Base-by-base conservation (phyloP, 2,329 filamentous ascomycete species). In the Nemania abortiva region DNA sequence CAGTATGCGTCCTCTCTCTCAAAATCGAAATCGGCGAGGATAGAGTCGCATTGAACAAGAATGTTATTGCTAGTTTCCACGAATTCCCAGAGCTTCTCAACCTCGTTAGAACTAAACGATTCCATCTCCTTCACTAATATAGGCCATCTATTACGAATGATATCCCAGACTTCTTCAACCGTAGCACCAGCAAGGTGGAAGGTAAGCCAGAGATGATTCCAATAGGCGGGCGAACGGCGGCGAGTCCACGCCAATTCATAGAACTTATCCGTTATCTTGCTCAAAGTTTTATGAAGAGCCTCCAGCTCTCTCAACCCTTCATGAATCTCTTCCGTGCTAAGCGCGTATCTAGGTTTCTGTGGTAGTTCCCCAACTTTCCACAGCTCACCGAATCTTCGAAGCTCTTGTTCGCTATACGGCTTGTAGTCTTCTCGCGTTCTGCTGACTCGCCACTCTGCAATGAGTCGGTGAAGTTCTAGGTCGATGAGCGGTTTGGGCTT, bases 121-220 rank as follows among this genome's bases (percentile, higher is more conserved):
- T 6, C 55, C 31, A 3, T 50, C 56, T 54, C 37, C 45, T 37
- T 59, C 5, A 61, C n/a, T 27, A 42, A 34, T 20, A 18, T 45
- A 27, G 55, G 49, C 55, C 55, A 64, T 49, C 2, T 49, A n/a
- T 56, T 54, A 2, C 29, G 45, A 7, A 29, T 29, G 9, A 68
- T 68, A 11, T 57, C 50, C 56, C 50, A 66, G 9, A 64, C 63
- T 1, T 63, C 59, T 18, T 70, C 63, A 2, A 65, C 56, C 22
- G 61, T 63, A 27, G 57, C 61, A 6, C 68, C 61, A 9, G 54
- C 65, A 47, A 66, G 59, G 10, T 60, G 53, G 13, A 63, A 18
- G 3, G 65, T 66, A n/a, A 68, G 53, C 68, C 68, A 66, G 22
- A 63, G 64, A 2, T 69, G 66, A 22, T 65, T 11, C 63, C 56